Evolutionary conservation across 2,329 filamentous ascomycete species (phyloP), one percentile per base, ranked within the genome.

Genomic region (Fusarium sterilihyphosum): DNA sequence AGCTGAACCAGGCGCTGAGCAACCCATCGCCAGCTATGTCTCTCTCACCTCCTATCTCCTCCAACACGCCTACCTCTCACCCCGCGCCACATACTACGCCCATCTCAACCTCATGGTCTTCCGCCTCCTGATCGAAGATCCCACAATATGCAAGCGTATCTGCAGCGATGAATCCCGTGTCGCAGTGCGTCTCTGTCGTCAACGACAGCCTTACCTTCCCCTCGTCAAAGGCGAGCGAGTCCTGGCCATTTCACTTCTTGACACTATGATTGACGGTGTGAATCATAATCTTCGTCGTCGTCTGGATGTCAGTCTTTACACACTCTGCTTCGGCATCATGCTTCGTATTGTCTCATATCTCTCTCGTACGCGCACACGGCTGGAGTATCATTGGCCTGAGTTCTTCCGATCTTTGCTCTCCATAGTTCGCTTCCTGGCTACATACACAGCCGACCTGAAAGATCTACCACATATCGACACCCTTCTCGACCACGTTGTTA

Each of bases 361-460:
- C 44, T 94, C 94, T 50, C 92, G 93, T 73, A 93, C 93, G 56
- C 92, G 94, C 78, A 95, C 92, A 38, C 92, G 96, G 40, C 87
- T 98, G 24, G 83, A 87, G 22, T 98, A 98, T 81, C 96, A 99
- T 84, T 99, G 96, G 96, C 92, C 94, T 3, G 95, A 98, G 78
- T 89, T 99, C 35, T 99, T 98, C 91, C 92, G 95, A 58, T 94
- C 94, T 5, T 87, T 99, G 8, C 88, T 98, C 17, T 93, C 94
- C 10, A 91, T 99, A 29, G 91, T 98, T 73, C 93, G 94, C 49
- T 99, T 99, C 85, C 87, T 98, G 50, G 94, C 93, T 6, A 95
- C 93, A 33, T 99, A 99, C 80, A 90, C 92, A 8, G 84, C 90
- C 11, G 95, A 98, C 77, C 86, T 99, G 35, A 91, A 92, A 75